Conservation (phyloP, 75 land plant genomes). For the Selaginella moellendorffii region DNA sequence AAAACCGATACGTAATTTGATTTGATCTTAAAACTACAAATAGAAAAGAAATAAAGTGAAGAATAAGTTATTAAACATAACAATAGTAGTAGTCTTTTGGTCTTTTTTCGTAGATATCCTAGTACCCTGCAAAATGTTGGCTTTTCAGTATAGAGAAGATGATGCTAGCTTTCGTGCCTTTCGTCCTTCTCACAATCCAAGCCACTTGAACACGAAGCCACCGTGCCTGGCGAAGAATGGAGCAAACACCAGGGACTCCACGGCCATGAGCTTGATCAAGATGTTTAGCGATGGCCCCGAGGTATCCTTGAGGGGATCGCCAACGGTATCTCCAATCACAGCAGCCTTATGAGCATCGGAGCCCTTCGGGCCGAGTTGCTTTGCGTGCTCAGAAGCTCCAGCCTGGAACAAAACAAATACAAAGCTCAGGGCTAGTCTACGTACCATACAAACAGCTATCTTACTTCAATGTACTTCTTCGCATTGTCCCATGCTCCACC, state of each 20-base stretch:
- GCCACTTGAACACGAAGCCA: conserved; percentile 36
- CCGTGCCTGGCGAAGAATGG: conserved; percentile 54
- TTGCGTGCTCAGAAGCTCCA: conserved; percentile 45
- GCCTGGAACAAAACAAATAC: conserved; percentile 32
- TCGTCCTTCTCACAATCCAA: background rate
- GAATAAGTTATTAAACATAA: too few species aligned
- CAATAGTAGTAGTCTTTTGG: too few species aligned
- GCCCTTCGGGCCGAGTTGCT: conserved; percentile 48
- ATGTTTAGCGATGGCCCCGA: conserved; percentile 63
- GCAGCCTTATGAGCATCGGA: conserved; percentile 62
- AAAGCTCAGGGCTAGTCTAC: too few species aligned
- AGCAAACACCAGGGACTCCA: conserved; percentile 56
- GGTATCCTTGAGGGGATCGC: conserved; percentile 60
- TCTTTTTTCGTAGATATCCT: too few species aligned
- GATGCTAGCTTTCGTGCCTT: too few species aligned
- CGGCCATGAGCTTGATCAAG: conserved; percentile 65
- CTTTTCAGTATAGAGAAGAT: too few species aligned
- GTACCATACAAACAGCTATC: background rate
- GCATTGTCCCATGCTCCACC: conserved; percentile 77
- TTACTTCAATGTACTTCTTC: conserved; percentile 69
- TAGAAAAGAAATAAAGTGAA: too few species aligned
- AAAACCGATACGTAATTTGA: too few species aligned
- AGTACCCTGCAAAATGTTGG: too few species aligned
- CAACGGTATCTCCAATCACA: conserved; percentile 60
- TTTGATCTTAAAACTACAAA: too few species aligned